These are phyloP conservation scores for Discostella pseudostelligera DNA, from an alignment of 108 stramenopile genomes.

Conservation along the genomic window DNA sequence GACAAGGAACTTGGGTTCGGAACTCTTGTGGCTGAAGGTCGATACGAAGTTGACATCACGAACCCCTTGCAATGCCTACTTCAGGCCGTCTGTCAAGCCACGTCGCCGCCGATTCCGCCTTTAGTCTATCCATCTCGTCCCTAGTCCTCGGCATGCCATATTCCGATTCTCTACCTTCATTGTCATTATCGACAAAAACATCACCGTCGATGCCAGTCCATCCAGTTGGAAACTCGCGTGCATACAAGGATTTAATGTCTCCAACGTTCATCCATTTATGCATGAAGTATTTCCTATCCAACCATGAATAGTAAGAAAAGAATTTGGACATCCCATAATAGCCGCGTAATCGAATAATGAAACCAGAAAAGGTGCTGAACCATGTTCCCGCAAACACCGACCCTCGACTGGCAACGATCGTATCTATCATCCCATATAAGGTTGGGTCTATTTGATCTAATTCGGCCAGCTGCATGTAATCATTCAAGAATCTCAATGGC, in stretches of 20 bases:
- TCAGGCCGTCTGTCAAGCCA: conserved; percentile 9
- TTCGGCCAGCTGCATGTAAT: conserved; percentile 56
- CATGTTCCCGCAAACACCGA: conserved; percentile 85
- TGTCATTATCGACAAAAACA: conserved; percentile 57
- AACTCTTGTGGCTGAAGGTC: too few relatives aligned
- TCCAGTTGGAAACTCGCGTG: conserved; percentile 66
- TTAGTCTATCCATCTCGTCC: conserved; percentile 13
- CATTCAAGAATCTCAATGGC: conserved; percentile 67
- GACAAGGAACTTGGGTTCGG: too few relatives aligned
- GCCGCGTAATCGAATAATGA: conserved; percentile 67
- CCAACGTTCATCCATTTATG: conserved; percentile 53
- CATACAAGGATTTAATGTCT: conserved; percentile 43
- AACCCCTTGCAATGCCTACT: conserved; percentile 6
- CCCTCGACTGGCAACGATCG: conserved; percentile 75
- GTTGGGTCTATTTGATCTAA: conserved; percentile 65
- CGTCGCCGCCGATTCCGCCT: neutral
- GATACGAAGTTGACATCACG: too few relatives aligned
- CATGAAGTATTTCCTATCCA: conserved; percentile 55
- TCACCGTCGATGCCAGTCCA: conserved; percentile 79
- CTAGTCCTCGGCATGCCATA: conserved; percentile 22
- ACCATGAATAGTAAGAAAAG: conserved; percentile 56
- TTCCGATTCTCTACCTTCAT: conserved; percentile 26
- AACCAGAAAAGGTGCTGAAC: conserved; percentile 90
- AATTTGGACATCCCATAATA: conserved; percentile 72
- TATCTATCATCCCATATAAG: conserved; percentile 83